Evolutionary conservation across 2,329 filamentous ascomycete genomes (phyloP), one percentile per base, ranked within the genome.

Genomic region (Fusarium sp.): DNA sequence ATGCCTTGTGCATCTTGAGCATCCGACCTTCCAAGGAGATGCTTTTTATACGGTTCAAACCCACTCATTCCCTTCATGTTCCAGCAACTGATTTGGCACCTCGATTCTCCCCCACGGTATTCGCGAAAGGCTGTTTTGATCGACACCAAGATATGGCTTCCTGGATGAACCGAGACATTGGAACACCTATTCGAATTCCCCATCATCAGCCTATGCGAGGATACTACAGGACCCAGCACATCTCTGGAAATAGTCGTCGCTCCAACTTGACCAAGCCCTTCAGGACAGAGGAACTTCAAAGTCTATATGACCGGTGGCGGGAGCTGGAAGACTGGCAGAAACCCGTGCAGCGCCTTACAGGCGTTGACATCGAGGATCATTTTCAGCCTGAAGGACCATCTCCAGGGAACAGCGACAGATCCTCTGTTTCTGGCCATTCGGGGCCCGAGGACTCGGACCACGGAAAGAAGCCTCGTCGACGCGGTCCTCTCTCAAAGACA

Each of bases 261-360:
- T 8, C 47, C 27, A 34, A 10, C 37, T 31, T 20, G 11, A 54
- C 52, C 27, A 58, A 34, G 10, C 70, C 70, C 27, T 22, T 16
- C 10, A 47, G 60, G 60, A 70, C 60, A 18, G 60, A 67, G 34
- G 60, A 70, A 31, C 57, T 72, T 29, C 70, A 72, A 47, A 62
- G 59, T n/a, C 63, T 72, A 18, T 64, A 72, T 45, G 38, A 70
- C 57, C 60, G 63, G 37, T 70, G 67, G 70, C 60, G 67, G 54
- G 64, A 69, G 16, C 47, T 60, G 27, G 58, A 65, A 20, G 52
- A 65, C 20, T 60, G 52, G n/a, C 59, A 61, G 13, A 58, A 62
- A 6, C 60, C 56, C 24, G 66, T 54, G 22, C 58, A 54, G 29
- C 57, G 47, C 10, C 38, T 63, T 20, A 37, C 58, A 29, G 29